Conservation (phyloP, 2,329 filamentous ascomycete genomes). For the Lecanicillium sp. region DNA sequence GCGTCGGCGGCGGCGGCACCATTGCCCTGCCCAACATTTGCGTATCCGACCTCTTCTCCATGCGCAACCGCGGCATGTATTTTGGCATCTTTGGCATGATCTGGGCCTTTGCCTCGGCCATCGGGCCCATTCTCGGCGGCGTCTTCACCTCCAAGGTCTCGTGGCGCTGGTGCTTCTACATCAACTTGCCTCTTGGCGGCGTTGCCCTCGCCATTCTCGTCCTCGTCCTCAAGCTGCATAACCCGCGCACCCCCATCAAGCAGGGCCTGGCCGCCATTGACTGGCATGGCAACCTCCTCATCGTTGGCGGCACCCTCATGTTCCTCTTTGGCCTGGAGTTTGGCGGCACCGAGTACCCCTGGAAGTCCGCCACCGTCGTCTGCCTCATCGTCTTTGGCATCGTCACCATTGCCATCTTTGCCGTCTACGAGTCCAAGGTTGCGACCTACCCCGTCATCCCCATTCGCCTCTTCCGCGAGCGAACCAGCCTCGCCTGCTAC, state of each 20-base stretch:
- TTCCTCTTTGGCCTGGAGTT: slow-evolving; percentile 80
- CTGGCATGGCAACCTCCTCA: slow-evolving; percentile 46
- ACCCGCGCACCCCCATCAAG: slow-evolving; percentile 54
- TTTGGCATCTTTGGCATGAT: slow-evolving; percentile 45
- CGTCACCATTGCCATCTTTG: slow-evolving; percentile 56
- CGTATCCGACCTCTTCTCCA: slow-evolving; percentile 48
- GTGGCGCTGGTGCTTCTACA: slow-evolving; percentile 67
- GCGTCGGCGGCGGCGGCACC: slow-evolving; percentile 48
- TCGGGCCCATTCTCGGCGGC: slow-evolving; percentile 63
- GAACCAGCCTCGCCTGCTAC: slow-evolving; percentile 59
- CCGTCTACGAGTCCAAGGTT: slow-evolving; percentile 63
- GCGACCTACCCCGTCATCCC: slow-evolving; percentile 77
- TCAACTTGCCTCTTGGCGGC: slow-evolving; percentile 49
- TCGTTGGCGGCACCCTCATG: slow-evolving; percentile 77
- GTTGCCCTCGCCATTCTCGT: slow-evolving; percentile 41
- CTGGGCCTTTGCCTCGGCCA: slow-evolving; percentile 58
- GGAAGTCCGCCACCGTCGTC: slow-evolving; percentile 67
- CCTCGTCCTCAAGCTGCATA: slow-evolving; percentile 61
- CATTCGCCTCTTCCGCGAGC: slow-evolving; percentile 57
- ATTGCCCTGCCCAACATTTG: slow-evolving; percentile 54
- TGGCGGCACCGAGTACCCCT: slow-evolving; percentile 68
- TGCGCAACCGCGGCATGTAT: slow-evolving; percentile 42
- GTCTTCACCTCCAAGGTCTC: slow-evolving; percentile 54
- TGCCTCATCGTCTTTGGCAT: slow-evolving; percentile 71
- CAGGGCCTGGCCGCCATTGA: slow-evolving; percentile 57